Evolutionary conservation across 768 basidiomycete genomes (phyloP).

Genomic region (Termitomyces sp.): DNA sequence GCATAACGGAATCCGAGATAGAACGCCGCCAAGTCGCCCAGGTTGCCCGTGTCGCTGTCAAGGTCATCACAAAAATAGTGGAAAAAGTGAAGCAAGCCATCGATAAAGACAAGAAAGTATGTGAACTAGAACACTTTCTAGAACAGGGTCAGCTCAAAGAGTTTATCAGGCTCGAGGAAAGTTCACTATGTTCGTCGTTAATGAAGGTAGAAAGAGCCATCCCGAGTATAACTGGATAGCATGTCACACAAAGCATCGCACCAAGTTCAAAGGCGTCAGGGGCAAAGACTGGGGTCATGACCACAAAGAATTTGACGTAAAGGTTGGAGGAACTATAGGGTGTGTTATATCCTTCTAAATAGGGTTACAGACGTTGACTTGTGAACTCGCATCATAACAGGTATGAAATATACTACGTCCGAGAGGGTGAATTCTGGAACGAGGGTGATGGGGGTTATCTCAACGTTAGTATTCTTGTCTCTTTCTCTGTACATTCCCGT

Average conservation of each 20-base stretch:
- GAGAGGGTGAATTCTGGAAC: constrained; percentile 12
- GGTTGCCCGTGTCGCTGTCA: not conserved
- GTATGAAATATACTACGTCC: constrained; percentile 8
- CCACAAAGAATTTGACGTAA: constrained; percentile 18
- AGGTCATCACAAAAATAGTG: constrained; percentile 4
- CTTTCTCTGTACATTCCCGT: not conserved
- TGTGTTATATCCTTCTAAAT: not conserved
- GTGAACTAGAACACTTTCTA: not conserved
- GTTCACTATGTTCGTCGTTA: constrained; percentile 3
- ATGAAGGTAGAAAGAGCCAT: constrained; percentile 3
- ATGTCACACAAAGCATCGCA: constrained; percentile 17
- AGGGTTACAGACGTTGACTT: not conserved
- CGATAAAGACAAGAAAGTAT: constrained; percentile 8
- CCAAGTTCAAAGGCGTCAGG: constrained; percentile 12
- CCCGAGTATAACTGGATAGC: constrained; percentile 15
- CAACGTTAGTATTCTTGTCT: constrained; percentile 1
- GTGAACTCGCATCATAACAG: not conserved
- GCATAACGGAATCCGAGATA: constrained; percentile 1
- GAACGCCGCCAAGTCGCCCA: constrained; percentile 5
- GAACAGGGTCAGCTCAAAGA: not conserved
- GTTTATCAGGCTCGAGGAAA: constrained; percentile 2
- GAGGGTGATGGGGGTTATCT: constrained; percentile 10
- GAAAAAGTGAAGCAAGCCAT: constrained; percentile 1
- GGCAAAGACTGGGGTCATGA: constrained; percentile 20
- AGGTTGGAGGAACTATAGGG: constrained; percentile 13